phyloP scores from a whole-genome alignment of 192 early-diverging fungal genomes.

The Paraglomus occultum region DNA sequence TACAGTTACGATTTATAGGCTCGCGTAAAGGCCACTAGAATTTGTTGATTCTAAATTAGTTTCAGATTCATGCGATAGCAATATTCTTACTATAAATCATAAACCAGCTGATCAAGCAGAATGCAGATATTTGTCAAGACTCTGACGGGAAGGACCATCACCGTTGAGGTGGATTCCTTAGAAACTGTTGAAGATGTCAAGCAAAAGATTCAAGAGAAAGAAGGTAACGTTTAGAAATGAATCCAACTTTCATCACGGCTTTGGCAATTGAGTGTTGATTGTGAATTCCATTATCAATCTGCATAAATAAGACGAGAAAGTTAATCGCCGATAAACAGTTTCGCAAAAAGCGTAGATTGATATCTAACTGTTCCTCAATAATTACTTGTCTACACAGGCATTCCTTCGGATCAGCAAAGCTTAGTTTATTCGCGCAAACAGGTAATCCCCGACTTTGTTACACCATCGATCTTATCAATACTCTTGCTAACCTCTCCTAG shows the following conservation, averaged over 20 bases:
- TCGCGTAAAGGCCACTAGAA: too few relatives aligned
- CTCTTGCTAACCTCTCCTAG: slow-evolving; percentile 31
- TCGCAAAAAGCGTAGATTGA: background rate
- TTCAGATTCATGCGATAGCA: too few relatives aligned
- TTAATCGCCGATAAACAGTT: background rate
- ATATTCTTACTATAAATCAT: too few relatives aligned
- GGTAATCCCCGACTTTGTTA: background rate
- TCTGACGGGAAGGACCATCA: slow-evolving; percentile 59
- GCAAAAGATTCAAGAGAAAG: slow-evolving; percentile 53
- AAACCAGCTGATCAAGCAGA: background rate
- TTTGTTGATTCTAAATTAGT: too few relatives aligned
- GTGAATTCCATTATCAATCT: background rate
- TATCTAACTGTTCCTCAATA: background rate
- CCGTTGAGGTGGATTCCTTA: slow-evolving; percentile 50
- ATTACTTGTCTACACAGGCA: slow-evolving; percentile 32
- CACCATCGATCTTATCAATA: slow-evolving; percentile 34
- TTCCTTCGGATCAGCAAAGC: slow-evolving; percentile 41
- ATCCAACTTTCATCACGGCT: background rate
- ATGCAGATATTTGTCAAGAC: slow-evolving; percentile 68
- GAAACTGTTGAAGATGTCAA: slow-evolving; percentile 53
- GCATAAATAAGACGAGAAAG: slow-evolving; percentile 26
- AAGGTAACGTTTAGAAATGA: slow-evolving; percentile 35
- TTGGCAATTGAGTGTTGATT: background rate
- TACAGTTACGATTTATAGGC: too few relatives aligned
- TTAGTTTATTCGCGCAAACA: slow-evolving; percentile 24